Base-by-base conservation (phyloP, 305 asterid genomes). In the Solanum hybrid region DNA sequence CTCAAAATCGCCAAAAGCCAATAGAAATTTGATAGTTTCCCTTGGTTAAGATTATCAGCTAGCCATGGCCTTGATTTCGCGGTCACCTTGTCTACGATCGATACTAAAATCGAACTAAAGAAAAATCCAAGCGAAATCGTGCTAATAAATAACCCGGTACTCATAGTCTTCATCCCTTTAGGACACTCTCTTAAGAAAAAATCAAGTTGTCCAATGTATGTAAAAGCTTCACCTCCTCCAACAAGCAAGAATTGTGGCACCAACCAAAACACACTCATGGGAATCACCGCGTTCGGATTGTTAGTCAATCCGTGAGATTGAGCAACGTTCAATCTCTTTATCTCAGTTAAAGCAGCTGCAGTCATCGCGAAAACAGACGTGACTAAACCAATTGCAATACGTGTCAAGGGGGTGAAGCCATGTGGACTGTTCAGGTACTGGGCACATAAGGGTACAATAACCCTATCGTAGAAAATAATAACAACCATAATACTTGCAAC, bases 141-240 rank as follows among this genome's bases (percentile, higher is more conserved):
- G 81, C 98, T 96, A 0, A 96, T 37, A 27, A 96, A 95, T 88
- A 95, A 84, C 7, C 97, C 96, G 0, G 98, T 97, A 90, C 98
- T 95, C 93, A 97, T 95, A 0, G 98, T 94, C 31, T 96, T 97
- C 99, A 95, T 96, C 9, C 99, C 97, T 87, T 94, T 94, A 0
- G 99, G 98, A 8, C 97, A 96, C 89, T 96, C 98, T 14, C 95
- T 91, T 1, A 95, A 86, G 94, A 96, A 97, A 86, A 97, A 97
- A 89, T 96, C 98, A 4, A 97, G 97, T 66, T 97, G 99, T 4
- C 99, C 99, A n/a, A 95, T 94, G 89, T 96, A 97, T 15, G 94
- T 94, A 7, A 97, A 94, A 3, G 98, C 98, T 91, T 97, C 98
- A 0, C 98, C 99, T 2, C 96, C 93, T 64, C 99, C 99, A 5